Evolutionary conservation across 2,329 filamentous ascomycete genomes (phyloP).

Genomic region (Phaeophleospora eucalypticola): DNA sequence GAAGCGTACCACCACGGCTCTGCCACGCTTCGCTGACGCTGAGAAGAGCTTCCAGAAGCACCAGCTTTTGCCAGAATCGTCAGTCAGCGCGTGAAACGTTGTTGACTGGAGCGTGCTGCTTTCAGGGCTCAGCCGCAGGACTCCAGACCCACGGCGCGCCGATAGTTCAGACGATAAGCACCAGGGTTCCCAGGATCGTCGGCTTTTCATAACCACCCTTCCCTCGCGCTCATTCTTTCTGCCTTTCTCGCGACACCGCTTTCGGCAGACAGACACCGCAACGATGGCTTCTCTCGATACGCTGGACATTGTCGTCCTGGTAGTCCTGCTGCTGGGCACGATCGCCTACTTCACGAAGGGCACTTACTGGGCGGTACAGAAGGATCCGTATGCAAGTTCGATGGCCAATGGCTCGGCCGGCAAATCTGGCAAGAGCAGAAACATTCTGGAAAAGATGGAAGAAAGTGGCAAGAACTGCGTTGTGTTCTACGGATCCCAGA

Average conservation of each 20-base stretch:
- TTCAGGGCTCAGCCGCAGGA: background rate
- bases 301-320: conserved; percentile 88
- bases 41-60: background rate
- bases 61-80: background rate
- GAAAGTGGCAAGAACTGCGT: conserved; percentile 95
- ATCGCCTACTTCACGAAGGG: conserved; percentile 97
- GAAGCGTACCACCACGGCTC: too few species aligned
- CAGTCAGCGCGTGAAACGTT: background rate
- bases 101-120: background rate
- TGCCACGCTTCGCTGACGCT: background rate
- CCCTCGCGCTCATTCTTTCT: too few species aligned
- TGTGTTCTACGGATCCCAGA: conserved; percentile 98
- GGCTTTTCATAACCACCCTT: background rate
- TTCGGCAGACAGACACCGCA: background rate
- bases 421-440: conserved; percentile 80
- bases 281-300: conserved; percentile 94
- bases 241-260: too few species aligned
- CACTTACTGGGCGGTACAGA: conserved; percentile 81
- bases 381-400: conserved; percentile 80
- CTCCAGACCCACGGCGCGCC: background rate
- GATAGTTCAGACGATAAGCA: background rate
- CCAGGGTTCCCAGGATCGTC: background rate
- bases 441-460: conserved; percentile 94
- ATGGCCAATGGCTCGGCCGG: conserved; percentile 62
- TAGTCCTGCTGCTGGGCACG: conserved; percentile 77